A percentile compares a stretch with the other conserved stretches of the same genome.
Conservation (phyloP, 2,329 filamentous ascomycete species). For the Pyricularia sp. region DNA sequence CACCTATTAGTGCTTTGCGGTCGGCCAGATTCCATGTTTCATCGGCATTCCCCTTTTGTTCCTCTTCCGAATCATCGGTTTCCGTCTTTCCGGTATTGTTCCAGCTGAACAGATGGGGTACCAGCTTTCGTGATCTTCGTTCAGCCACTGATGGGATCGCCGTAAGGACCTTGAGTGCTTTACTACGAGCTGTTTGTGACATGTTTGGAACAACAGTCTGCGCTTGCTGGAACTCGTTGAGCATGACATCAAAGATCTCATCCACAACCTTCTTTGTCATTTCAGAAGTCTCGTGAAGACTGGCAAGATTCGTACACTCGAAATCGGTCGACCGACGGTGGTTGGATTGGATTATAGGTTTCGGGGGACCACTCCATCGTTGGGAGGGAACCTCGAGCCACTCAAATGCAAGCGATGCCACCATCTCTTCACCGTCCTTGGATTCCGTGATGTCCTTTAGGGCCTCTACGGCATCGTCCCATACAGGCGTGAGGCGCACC, state of each 20-base stretch:
- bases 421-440: slow-evolving; percentile 56
- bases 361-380: slow-evolving; percentile 32
- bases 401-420: slow-evolving; percentile 60
- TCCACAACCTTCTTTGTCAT: slow-evolving; percentile 39
- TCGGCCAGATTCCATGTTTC: slow-evolving; percentile 60
- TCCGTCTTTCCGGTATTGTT: slow-evolving; percentile 17
- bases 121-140: slow-evolving; percentile 69
- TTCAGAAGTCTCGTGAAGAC: slow-evolving; percentile 38
- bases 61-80: slow-evolving; percentile 22
- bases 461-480: slow-evolving; percentile 69
- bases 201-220: slow-evolving; percentile 41
- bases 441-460: slow-evolving; percentile 62
- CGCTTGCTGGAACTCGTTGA: slow-evolving; percentile 48
- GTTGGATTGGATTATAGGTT: slow-evolving; percentile 9
- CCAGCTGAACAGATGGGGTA: slow-evolving; percentile 80
- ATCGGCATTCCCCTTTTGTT: slow-evolving; percentile 28
- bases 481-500: slow-evolving; percentile 70
- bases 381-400: slow-evolving; percentile 57
- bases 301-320: slow-evolving; percentile 64
- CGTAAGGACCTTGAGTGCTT: slow-evolving; percentile 67
- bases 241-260: slow-evolving; percentile 43
- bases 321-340: slow-evolving; percentile 53
- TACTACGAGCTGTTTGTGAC: slow-evolving; percentile 50
- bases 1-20: slow-evolving; percentile 65
- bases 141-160: slow-evolving; percentile 67